Percentiles rank a stretch among this genome's conserved stretches.
Evolutionary conservation across 441 rosid genomes (phyloP).

Genomic region (Arabidopsis hybrid): DNA sequence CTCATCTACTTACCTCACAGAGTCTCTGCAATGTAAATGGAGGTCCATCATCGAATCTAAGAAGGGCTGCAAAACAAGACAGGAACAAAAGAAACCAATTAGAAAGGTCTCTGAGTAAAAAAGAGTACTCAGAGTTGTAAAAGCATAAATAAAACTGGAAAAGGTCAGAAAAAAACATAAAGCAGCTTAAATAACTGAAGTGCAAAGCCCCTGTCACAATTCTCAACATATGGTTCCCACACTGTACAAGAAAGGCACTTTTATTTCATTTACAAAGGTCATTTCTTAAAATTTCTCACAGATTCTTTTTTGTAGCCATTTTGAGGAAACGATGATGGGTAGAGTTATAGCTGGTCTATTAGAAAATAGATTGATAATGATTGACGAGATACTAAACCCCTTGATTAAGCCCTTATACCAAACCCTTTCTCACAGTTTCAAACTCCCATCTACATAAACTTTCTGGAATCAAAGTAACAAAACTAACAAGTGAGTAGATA

Average conservation of each 20-base stretch:
- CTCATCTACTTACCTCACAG: conserved; percentile 69
- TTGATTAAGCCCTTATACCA: not conserved
- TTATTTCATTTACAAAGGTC: not conserved
- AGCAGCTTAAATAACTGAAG: conserved; percentile 6
- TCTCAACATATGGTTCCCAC: conserved; percentile 21
- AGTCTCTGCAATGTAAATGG: conserved; percentile 96
- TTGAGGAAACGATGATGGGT: not conserved
- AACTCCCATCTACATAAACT: not conserved
- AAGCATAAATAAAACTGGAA: not conserved
- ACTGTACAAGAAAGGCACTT: conserved; percentile 6
- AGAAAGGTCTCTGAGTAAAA: conserved; percentile 1
- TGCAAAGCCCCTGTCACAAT: not conserved
- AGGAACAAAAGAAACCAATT: conserved; percentile 18
- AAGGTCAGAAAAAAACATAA: conserved; percentile 1
- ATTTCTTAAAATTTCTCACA: too few species aligned
- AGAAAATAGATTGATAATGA: not conserved
- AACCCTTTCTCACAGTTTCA: conserved; percentile 22
- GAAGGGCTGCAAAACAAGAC: conserved; percentile 63
- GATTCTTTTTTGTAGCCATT: not conserved
- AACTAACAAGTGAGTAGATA: conserved; percentile 27
- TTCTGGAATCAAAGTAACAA: conserved; percentile 8
- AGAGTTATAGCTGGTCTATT: conserved; percentile 10
- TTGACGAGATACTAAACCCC: not conserved
- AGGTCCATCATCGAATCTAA: conserved; percentile 82
- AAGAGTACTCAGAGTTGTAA: not conserved